phyloP scores from a whole-genome alignment of 1,284 basidiomycete species.

The Cutaneotrichosporon curvatum region DNA sequence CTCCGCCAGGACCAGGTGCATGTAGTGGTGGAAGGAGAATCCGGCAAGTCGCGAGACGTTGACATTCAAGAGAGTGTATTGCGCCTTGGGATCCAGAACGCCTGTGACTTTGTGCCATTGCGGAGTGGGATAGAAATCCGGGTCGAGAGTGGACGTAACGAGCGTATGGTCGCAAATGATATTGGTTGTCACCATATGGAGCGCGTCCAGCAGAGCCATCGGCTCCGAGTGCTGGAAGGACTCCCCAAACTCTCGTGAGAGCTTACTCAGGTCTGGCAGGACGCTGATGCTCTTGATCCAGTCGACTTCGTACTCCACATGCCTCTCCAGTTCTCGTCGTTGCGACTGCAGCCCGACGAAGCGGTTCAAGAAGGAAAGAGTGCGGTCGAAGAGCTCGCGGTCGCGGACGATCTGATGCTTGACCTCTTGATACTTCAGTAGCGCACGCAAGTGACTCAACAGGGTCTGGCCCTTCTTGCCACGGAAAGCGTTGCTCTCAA shows the following conservation, averaged over 20 bases:
- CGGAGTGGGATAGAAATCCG: slow-evolving; percentile 57
- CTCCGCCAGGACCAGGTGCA: slow-evolving; percentile 83
- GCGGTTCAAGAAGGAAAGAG: slow-evolving; percentile 62
- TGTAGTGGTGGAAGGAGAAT: slow-evolving; percentile 68
- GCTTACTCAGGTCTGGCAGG: slow-evolving; percentile 74
- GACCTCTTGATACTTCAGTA: slow-evolving; percentile 66
- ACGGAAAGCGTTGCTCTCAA: slow-evolving; percentile 77
- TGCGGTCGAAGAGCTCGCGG: slow-evolving; percentile 55
- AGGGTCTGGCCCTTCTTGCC: slow-evolving; percentile 89
- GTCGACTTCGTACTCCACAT: slow-evolving; percentile 90
- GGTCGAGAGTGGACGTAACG: slow-evolving; percentile 52
- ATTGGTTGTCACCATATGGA: slow-evolving; percentile 62
- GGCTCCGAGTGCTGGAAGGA: slow-evolving; percentile 54
- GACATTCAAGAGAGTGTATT: slow-evolving; percentile 55
- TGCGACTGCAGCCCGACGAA: slow-evolving; percentile 90
- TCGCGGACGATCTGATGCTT: slow-evolving; percentile 66
- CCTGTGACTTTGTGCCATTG: slow-evolving; percentile 52
- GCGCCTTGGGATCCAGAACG: slow-evolving; percentile 19
- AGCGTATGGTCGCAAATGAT: slow-evolving; percentile 58
- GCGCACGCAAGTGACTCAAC: slow-evolving; percentile 62
- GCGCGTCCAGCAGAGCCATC: slow-evolving; percentile 59
- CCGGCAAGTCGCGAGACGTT: slow-evolving; percentile 54
- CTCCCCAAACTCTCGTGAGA: slow-evolving; percentile 81
- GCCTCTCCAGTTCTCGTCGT: slow-evolving; percentile 67
- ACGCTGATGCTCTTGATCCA: slow-evolving; percentile 93